A percentile compares a stretch with the other conserved stretches of the same genome.
Conservation (phyloP, 176 grass and related monocot species). For the Metroxylon sagu region DNA sequence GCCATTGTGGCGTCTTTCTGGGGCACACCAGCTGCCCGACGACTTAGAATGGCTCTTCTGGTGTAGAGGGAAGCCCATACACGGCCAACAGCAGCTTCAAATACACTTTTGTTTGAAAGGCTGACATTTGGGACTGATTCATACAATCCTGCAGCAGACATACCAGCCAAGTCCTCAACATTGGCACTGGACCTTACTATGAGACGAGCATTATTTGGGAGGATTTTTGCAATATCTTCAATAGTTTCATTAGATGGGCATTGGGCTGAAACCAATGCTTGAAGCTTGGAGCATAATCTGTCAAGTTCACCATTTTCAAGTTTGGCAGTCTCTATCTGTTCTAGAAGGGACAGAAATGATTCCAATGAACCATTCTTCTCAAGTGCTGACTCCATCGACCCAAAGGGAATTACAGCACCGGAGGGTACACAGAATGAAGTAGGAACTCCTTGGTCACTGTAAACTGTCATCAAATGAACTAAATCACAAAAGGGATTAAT, state of each 20-base stretch:
- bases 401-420: slow-evolving; percentile 91
- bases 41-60: slow-evolving; percentile 77
- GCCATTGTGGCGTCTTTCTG: slow-evolving; percentile 81
- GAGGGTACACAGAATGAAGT: slow-evolving; percentile 61
- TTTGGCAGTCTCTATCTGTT: slow-evolving; percentile 57
- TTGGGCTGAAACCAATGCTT: slow-evolving; percentile 51
- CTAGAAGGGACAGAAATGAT: slow-evolving; percentile 51
- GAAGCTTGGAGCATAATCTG: slow-evolving; percentile 52
- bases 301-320: slow-evolving; percentile 75
- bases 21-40: slow-evolving; percentile 61
- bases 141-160: slow-evolving; percentile 93
- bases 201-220: slow-evolving; percentile 42
- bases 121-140: slow-evolving; percentile 88
- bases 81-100: slow-evolving; percentile 46
- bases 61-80: slow-evolving; percentile 96
- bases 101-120: slow-evolving; percentile 37
- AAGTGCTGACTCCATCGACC: slow-evolving; percentile 74
- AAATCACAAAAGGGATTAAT: slow-evolving; percentile 10
- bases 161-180: slow-evolving; percentile 92
- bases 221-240: slow-evolving; percentile 35
- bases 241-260: slow-evolving; percentile 43
- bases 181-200: slow-evolving; percentile 96
- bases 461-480: slow-evolving; percentile 36
- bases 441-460: slow-evolving; percentile 70
- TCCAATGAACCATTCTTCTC: slow-evolving; percentile 61